Conservation (phyloP, 1,139 yeast genomes). For the Yamadazyma conglobata region DNA sequence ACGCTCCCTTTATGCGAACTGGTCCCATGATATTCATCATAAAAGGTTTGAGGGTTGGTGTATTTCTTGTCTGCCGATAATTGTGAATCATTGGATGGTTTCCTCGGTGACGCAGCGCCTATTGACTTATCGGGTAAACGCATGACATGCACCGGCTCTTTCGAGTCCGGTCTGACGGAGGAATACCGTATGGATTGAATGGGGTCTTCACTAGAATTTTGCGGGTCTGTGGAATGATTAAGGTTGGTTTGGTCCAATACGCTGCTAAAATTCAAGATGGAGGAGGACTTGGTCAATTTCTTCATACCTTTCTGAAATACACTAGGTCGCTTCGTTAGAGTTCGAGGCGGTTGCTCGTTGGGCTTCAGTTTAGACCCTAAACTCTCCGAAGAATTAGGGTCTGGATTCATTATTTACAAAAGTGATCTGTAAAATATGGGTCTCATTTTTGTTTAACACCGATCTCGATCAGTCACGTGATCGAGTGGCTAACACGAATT, state of each 20-base stretch:
- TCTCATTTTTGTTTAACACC: too few relatives aligned
- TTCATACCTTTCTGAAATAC: constrained; percentile 21
- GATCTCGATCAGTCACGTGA: too few relatives aligned
- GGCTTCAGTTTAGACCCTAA: constrained; percentile 1
- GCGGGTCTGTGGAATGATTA: too few relatives aligned
- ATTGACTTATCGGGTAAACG: constrained; percentile 22
- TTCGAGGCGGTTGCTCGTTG: constrained; percentile 5
- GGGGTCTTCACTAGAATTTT: neutral
- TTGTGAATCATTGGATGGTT: constrained; percentile 17
- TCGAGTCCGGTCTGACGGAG: constrained; percentile 18
- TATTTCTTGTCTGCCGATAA: constrained; percentile 8
- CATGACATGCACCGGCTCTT: constrained; percentile 31
- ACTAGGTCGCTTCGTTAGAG: constrained; percentile 17
- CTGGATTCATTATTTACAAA: neutral
- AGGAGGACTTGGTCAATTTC: constrained; percentile 20
- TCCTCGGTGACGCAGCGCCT: constrained; percentile 12
- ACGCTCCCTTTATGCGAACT: constrained; percentile 11
- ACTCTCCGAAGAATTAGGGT: neutral
- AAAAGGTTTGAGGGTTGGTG: neutral
- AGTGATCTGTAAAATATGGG: too few relatives aligned
- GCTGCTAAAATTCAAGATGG: constrained; percentile 18
- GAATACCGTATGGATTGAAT: constrained; percentile 39
- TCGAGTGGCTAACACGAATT: too few relatives aligned
- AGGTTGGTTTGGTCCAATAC: constrained; percentile 2
- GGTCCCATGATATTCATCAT: neutral